phyloP scores from a whole-genome alignment of 371 early-diverging fungal species.

The Syncephalastrum sp. region DNA sequence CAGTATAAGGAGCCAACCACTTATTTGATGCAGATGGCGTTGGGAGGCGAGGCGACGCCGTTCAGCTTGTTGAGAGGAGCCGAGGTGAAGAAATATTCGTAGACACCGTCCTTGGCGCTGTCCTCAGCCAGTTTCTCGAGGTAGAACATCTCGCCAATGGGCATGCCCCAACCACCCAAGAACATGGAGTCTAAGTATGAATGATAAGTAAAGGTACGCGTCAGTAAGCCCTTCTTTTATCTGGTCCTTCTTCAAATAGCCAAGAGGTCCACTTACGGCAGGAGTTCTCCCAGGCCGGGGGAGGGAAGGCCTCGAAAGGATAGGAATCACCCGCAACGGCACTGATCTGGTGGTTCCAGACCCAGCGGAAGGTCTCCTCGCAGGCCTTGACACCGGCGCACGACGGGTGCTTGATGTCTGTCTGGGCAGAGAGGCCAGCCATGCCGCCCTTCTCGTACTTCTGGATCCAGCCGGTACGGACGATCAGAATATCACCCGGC shows the following conservation, averaged over 20 bases:
- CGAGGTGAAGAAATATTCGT: conserved; percentile 40
- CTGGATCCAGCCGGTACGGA: conserved; percentile 42
- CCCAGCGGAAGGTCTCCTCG: conserved; percentile 39
- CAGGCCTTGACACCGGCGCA: conserved; percentile 39
- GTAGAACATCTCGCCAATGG: conserved; percentile 45
- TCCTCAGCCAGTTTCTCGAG: conserved; percentile 42
- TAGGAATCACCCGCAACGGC: conserved; percentile 38
- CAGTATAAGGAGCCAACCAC: too few relatives aligned
- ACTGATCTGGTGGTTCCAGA: conserved; percentile 48
- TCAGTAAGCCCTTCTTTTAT: too few relatives aligned
- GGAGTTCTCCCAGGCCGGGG: conserved; percentile 12
- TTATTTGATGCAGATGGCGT: conserved; percentile 47
- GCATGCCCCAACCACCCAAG: conserved; percentile 42
- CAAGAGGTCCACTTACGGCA: conserved; percentile 25
- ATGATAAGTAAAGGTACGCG: neutral
- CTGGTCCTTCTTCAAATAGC: neutral
- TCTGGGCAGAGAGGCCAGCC: too few relatives aligned
- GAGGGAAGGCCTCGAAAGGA: conserved; percentile 42
- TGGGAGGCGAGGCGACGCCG: conserved; percentile 44
- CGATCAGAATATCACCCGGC: conserved; percentile 38
- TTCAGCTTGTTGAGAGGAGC: conserved; percentile 42
- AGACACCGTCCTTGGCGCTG: conserved; percentile 30
- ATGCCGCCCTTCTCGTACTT: conserved; percentile 11
- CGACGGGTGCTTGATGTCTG: conserved; percentile 13
- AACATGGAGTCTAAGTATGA: conserved; percentile 27